Evolutionary conservation across 169 alveolate genomes (phyloP), one percentile per base, ranked within the genome.

Genomic region (Babesia ovata): DNA sequence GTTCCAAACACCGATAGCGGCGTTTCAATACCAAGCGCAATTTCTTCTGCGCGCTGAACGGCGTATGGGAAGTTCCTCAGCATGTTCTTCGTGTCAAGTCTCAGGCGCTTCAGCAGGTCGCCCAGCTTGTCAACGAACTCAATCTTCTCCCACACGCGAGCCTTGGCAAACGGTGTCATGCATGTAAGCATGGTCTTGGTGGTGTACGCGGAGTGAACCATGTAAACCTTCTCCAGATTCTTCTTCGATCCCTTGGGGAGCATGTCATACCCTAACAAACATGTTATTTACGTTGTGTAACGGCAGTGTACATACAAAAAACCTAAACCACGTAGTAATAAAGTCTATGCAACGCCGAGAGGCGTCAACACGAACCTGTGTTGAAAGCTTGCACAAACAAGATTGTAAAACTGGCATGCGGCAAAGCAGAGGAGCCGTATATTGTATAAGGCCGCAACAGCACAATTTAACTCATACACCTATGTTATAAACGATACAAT

Each of bases 41-140:
- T 56, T 53, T 89, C 94, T 61, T 89, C 94, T 22, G 86, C 77
- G 45, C 94, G 84, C 67, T 89, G 94, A 12, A 89, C 94, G 17
- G 81, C 78, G 67, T 89, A 89, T 19, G 94, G 94, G 75, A 89
- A 83, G 53, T 83, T 60, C 22, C 86, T 44, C 22, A 83, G 67
- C 86, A 72, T 77, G 49, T 70, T 69, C 71, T 81, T 71, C 52
- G 88, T 84, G 59, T 85, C 74, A 26, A 89, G 63, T 66, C 83
- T 83, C 56, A 89, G 79, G 22, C 65, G 57, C 56, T 71, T 72
- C 65, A 89, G 65, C 54, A 86, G 45, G 54, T 85, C 92, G 26
- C 86, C 86, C 48, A 89, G 50, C 53, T 82, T 83, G 52, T 85
- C 94, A 28, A 89, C 78, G 52, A 77, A 81, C 75, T 82, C 92